Percentiles rank a stretch among this genome's conserved stretches.
Conservation (phyloP, 176 grass and related monocot genomes). For the Avena insularis region DNA sequence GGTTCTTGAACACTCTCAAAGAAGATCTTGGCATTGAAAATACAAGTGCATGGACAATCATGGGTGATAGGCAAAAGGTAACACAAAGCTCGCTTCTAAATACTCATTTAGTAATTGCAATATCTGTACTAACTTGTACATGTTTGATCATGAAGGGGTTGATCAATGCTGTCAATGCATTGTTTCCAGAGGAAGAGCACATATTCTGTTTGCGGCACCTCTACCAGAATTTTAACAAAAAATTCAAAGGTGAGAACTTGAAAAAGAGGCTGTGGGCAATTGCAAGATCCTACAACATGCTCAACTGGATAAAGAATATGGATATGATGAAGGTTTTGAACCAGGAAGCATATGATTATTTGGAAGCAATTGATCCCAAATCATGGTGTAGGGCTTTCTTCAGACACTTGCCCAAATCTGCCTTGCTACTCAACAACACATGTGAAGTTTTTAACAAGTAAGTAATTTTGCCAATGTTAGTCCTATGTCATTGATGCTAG, state of each 20-base stretch:
- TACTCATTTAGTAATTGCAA: background rate
- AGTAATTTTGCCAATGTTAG: too few relatives aligned
- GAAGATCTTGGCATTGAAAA: background rate
- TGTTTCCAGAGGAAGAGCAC: background rate
- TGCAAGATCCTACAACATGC: background rate
- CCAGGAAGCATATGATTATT: too few relatives aligned
- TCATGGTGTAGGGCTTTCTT: too few relatives aligned
- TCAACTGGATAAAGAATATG: background rate
- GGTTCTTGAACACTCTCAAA: background rate
- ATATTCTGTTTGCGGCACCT: background rate
- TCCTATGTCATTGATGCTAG: too few relatives aligned
- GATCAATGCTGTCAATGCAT: background rate
- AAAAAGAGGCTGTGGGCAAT: background rate
- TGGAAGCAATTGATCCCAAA: too few relatives aligned
- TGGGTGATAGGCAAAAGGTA: constrained; percentile 3
- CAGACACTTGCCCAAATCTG: too few relatives aligned
- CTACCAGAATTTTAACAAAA: background rate
- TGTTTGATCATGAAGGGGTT: background rate
- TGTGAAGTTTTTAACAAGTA: too few relatives aligned
- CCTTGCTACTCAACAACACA: too few relatives aligned
- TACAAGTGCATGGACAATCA: background rate
- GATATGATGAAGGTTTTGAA: background rate
- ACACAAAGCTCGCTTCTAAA: background rate
- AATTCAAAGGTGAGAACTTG: background rate
- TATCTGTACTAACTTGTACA: background rate